These are phyloP conservation scores for Schrenkiella parvula DNA, from an alignment of 345 rosid species.

Conservation along the genomic window DNA sequence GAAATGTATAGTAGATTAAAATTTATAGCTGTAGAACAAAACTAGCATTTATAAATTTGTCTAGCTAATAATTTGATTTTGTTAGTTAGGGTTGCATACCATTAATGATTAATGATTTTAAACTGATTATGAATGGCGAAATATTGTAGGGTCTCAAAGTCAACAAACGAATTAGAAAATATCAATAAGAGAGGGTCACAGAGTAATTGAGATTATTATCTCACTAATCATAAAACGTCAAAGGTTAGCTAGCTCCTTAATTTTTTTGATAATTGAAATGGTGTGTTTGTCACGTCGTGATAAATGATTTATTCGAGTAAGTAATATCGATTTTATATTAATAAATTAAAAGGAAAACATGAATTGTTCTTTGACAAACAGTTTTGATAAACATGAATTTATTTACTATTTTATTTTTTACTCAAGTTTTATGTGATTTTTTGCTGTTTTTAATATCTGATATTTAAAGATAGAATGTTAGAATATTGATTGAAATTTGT, in stretches of 20 bases:
- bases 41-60: not conserved
- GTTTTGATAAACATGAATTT: too few relatives aligned
- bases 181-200: not conserved
- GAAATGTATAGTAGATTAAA: not conserved
- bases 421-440: too few relatives aligned
- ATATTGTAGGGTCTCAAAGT: slow-evolving; percentile 18
- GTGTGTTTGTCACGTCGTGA: slow-evolving; percentile 34
- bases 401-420: too few relatives aligned
- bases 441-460: too few relatives aligned
- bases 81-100: not conserved
- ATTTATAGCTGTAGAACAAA: not conserved
- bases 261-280: slow-evolving; percentile 8
- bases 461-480: too few relatives aligned
- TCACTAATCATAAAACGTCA: slow-evolving; percentile 21
- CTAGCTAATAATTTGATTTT: not conserved
- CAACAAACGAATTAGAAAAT: not conserved
- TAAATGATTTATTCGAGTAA: not conserved
- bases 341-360: not conserved
- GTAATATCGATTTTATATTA: not conserved
- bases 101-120: not conserved
- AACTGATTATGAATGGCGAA: not conserved
- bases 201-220: slow-evolving; percentile 3
- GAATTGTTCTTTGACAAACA: too few relatives aligned
- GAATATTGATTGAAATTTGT: too few relatives aligned
- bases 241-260: slow-evolving; percentile 1